phyloP scores from a whole-genome alignment of 2,329 filamentous ascomycete species.

The Aspergillus puulaauensis region DNA sequence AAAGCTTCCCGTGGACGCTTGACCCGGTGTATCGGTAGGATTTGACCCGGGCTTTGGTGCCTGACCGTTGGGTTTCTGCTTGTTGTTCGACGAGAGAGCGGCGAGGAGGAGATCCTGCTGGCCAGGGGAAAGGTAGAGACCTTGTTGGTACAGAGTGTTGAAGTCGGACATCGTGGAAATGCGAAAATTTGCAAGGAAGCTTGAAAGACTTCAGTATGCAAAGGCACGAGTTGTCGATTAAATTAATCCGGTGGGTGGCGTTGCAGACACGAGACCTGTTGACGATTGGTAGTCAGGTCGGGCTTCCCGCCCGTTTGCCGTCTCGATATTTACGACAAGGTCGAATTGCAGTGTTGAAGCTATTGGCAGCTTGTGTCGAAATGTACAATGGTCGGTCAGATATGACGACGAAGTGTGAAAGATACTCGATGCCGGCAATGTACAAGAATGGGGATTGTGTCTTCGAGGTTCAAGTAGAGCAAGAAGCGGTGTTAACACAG shows the following conservation, averaged over 20 bases:
- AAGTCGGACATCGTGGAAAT: constrained; percentile 36
- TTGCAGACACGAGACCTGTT: not conserved
- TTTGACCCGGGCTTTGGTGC: constrained; percentile 23
- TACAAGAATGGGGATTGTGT: not conserved
- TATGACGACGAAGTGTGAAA: not conserved
- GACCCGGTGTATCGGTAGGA: constrained; percentile 36
- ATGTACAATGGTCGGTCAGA: not conserved
- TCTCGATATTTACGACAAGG: constrained; percentile 15
- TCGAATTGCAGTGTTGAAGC: constrained; percentile 1
- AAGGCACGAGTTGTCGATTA: not conserved
- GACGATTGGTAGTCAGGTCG: constrained; percentile 14
- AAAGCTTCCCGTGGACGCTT: constrained; percentile 45
- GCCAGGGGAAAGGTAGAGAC: constrained; percentile 70
- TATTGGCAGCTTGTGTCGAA: not conserved
- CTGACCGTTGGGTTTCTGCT: constrained; percentile 23
- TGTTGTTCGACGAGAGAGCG: constrained; percentile 70
- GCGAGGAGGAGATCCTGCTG: constrained; percentile 75
- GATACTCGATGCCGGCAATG: not conserved
- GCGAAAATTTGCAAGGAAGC: not conserved
- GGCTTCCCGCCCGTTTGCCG: constrained; percentile 36
- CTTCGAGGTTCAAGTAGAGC: not conserved
- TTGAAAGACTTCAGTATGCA: not conserved
- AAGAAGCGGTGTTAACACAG: not conserved
- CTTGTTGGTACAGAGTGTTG: constrained; percentile 46
- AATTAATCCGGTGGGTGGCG: not conserved